phyloP scores from a whole-genome alignment of 306 rosid species.

The Gynostemma pentaphyllum region DNA sequence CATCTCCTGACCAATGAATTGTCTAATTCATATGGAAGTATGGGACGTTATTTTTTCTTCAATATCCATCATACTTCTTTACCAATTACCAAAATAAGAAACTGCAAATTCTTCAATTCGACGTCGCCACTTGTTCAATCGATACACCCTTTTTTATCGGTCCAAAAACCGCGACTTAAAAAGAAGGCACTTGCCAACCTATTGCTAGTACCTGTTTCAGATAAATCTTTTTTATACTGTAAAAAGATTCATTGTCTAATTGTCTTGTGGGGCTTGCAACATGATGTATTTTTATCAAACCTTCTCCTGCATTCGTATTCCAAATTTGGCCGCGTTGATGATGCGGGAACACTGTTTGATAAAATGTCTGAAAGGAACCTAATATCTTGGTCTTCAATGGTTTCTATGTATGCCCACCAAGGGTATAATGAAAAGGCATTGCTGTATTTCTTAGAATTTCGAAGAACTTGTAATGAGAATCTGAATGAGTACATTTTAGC shows the following conservation, averaged over 20 bases:
- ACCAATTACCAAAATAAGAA: not conserved
- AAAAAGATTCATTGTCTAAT: conserved; percentile 47
- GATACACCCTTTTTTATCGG: conserved; percentile 13
- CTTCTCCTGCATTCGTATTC: conserved; percentile 36
- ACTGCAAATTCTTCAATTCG: conserved; percentile 15
- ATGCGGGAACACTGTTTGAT: conserved; percentile 61
- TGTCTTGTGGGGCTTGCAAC: conserved; percentile 42
- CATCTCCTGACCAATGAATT: not conserved
- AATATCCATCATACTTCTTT: not conserved
- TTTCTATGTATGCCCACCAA: conserved; percentile 64
- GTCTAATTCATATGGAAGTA: not conserved
- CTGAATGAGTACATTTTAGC: conserved; percentile 70
- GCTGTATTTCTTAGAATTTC: conserved; percentile 32
- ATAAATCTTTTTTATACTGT: conserved; percentile 14
- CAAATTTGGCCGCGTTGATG: conserved; percentile 16
- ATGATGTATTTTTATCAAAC: conserved; percentile 52
- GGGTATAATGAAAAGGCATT: conserved; percentile 36
- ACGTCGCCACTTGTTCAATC: conserved; percentile 19
- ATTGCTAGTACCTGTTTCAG: conserved; percentile 27
- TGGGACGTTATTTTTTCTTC: conserved; percentile 1
- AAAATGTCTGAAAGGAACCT: conserved; percentile 49
- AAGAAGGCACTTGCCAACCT: conserved; percentile 41
- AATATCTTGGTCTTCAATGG: conserved; percentile 66
- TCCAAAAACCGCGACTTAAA: conserved; percentile 17
- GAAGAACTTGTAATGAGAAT: conserved; percentile 29